A percentile compares a stretch with the other conserved stretches of the same genome.
These are phyloP conservation scores for Bipolaris bicolor DNA, from an alignment of 2,329 filamentous ascomycete species.

Conservation along the genomic window DNA sequence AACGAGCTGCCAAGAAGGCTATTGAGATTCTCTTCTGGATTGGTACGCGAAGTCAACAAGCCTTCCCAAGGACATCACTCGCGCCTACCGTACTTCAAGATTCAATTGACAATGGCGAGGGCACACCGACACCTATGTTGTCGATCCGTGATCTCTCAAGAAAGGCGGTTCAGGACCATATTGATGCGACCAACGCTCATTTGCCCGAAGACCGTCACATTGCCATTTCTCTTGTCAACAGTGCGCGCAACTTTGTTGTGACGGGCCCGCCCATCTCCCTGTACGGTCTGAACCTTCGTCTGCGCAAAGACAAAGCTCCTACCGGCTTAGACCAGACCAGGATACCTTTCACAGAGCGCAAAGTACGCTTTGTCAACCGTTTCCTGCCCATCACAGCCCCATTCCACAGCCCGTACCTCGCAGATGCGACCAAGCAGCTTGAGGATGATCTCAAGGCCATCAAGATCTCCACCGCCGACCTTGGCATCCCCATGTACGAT, in stretches of 20 bases:
- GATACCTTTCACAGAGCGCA: slow-evolving; percentile 92
- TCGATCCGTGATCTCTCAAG: slow-evolving; percentile 93
- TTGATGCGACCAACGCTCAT: slow-evolving; percentile 96
- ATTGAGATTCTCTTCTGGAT: slow-evolving; percentile 98
- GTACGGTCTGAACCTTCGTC: slow-evolving; percentile 91
- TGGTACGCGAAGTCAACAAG: slow-evolving; percentile 93
- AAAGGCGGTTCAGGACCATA: slow-evolving; percentile 91
- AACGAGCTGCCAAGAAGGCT: slow-evolving; percentile 77
- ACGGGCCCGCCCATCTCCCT: slow-evolving; percentile 95
- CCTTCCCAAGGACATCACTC: slow-evolving; percentile 92
- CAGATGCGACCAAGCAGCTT: slow-evolving; percentile 80
- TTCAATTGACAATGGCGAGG: slow-evolving; percentile 91
- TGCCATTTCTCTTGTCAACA: slow-evolving; percentile 93
- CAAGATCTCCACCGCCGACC: slow-evolving; percentile 71
- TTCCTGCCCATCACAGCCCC: slow-evolving; percentile 97
- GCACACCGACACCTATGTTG: slow-evolving; percentile 94
- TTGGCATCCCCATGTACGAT: slow-evolving; percentile 87
- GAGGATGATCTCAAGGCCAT: slow-evolving; percentile 86
- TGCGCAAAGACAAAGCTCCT: slow-evolving; percentile 95
- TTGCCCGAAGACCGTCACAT: slow-evolving; percentile 92
- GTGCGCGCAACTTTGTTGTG: slow-evolving; percentile 94
- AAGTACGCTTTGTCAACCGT: slow-evolving; percentile 93
- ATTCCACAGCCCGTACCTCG: slow-evolving; percentile 95
- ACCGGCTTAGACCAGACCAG: slow-evolving; percentile 97
- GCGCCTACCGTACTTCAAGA: slow-evolving; percentile 90